Percentiles rank a stretch among this genome's conserved stretches.
Evolutionary conservation across 139 green algal species (phyloP).

Genomic region (Bryopsis sp.): DNA sequence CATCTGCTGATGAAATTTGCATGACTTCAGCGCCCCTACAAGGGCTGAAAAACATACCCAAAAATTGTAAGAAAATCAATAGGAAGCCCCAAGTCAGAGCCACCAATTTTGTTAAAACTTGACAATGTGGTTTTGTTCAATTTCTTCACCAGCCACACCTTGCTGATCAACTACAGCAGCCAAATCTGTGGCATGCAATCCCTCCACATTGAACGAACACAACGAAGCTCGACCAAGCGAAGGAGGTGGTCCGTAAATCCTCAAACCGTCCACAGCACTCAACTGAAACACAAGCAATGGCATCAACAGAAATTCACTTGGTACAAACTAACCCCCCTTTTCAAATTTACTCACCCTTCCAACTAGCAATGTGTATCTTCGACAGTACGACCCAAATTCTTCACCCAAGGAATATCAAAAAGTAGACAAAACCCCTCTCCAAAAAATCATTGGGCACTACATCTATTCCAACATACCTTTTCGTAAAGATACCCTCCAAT

Average conservation of each 20-base stretch:
- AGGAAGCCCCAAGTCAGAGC: no score
- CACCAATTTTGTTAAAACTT: no score
- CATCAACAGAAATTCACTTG: no score
- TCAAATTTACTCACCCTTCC: not conserved
- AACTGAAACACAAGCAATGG: no score
- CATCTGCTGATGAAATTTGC: not conserved
- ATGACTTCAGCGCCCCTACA: not conserved
- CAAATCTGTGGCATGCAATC: conserved; percentile 91
- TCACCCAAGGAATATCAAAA: not conserved
- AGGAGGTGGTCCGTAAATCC: conserved; percentile 75
- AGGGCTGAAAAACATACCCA: conserved; percentile 11
- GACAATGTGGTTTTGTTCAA: no score
- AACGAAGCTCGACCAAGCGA: conserved; percentile 61
- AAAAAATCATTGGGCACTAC: not conserved
- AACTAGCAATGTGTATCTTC: no score
- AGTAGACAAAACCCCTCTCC: not conserved
- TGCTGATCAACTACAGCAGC: conserved; percentile 78
- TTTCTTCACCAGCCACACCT: conserved; percentile 21
- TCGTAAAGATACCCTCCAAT: conserved; percentile 75
- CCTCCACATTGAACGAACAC: conserved; percentile 90
- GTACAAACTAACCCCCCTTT: no score
- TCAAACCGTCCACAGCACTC: conserved; percentile 48
- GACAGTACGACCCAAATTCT: not conserved
- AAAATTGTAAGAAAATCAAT: conserved; percentile 11
- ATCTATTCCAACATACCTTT: conserved; percentile 1